A percentile compares a stretch with the other conserved stretches of the same genome.
Evolutionary conservation across 139 green algal genomes (phyloP).

Genomic region (Dunaliella primolecta): DNA sequence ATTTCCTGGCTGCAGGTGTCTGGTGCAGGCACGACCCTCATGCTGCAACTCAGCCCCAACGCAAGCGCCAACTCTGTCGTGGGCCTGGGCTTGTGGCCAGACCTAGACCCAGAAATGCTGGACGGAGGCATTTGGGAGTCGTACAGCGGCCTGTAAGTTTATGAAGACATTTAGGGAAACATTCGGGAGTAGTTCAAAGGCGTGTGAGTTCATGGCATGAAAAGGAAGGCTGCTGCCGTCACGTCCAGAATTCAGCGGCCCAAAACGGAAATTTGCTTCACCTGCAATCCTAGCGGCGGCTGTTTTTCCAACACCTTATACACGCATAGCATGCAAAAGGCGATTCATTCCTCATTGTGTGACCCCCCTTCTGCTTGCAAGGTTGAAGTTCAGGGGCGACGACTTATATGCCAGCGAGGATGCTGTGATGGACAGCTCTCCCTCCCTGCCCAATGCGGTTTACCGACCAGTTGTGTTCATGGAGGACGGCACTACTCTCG

Average conservation of each 20-base stretch:
- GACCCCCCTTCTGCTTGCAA: not conserved
- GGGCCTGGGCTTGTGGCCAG: not conserved
- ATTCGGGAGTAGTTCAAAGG: no score
- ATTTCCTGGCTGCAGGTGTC: not conserved
- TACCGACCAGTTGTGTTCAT: slow-evolving; percentile 25
- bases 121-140: not conserved
- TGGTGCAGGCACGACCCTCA: not conserved
- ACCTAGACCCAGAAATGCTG: not conserved
- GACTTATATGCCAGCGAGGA: not conserved
- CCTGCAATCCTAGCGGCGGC: not conserved
- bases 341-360: not conserved
- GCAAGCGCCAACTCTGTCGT: not conserved
- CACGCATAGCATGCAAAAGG: not conserved
- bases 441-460: not conserved
- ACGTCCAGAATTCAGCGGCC: not conserved
- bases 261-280: not conserved
- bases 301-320: not conserved
- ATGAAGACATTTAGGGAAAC: not conserved
- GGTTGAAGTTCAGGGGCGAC: not conserved
- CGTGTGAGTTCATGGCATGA: no score
- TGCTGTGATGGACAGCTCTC: not conserved
- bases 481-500: slow-evolving; percentile 3
- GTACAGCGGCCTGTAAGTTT: not conserved
- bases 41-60: not conserved
- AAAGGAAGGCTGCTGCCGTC: no score